These are phyloP conservation scores for Scedosporium minutisporum DNA, from an alignment of 2,329 filamentous ascomycete genomes.

Conservation along the genomic window DNA sequence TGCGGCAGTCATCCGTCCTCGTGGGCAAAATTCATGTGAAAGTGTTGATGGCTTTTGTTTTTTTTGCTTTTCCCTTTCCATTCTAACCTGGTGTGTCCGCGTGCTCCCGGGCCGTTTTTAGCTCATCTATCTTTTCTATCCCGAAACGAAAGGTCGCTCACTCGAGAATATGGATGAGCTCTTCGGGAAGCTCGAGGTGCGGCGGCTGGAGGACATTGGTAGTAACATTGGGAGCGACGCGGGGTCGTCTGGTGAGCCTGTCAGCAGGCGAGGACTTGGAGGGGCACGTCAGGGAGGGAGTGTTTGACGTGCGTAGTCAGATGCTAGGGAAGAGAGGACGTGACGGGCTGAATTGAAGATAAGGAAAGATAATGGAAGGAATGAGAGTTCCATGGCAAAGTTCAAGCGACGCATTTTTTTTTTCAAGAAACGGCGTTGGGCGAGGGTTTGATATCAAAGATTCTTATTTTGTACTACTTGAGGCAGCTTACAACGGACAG, in stretches of 20 bases:
- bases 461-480: too few relatives aligned
- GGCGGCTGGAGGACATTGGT: background rate
- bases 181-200: conserved; percentile 18
- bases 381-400: too few relatives aligned
- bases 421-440: too few relatives aligned
- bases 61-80: conserved; percentile 2
- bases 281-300: background rate
- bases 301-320: background rate
- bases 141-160: conserved; percentile 31
- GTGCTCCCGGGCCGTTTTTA: background rate
- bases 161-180: conserved; percentile 36
- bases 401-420: too few relatives aligned
- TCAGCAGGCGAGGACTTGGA: conserved; percentile 1
- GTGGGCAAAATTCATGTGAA: too few relatives aligned
- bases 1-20: too few relatives aligned
- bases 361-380: too few relatives aligned
- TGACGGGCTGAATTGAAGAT: background rate
- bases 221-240: background rate
- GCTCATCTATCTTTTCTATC: conserved; percentile 32
- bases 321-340: background rate
- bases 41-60: too few relatives aligned
- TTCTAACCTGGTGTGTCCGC: background rate
- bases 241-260: background rate
- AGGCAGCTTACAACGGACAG: too few relatives aligned
- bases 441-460: too few relatives aligned